Evolutionary conservation across 768 basidiomycete species (phyloP).

Genomic region (Mycena latifolia): DNA sequence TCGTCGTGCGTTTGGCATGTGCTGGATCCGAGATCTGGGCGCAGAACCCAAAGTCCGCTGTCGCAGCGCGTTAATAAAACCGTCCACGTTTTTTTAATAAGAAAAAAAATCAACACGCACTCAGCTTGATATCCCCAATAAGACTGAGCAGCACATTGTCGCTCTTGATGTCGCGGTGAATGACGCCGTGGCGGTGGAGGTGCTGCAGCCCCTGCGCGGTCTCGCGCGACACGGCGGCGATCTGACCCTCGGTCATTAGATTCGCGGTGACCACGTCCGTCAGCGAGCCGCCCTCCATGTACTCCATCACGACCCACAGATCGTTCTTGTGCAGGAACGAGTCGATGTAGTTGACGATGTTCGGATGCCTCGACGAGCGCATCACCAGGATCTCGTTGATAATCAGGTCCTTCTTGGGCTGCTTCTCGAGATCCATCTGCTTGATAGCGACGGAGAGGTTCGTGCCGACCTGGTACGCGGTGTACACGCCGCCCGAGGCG

Average conservation of each 20-base stretch:
- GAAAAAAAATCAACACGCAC: slow-evolving; percentile 63
- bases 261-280: slow-evolving; percentile 97
- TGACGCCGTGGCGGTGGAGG: slow-evolving; percentile 95
- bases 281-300: slow-evolving; percentile 96
- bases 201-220: slow-evolving; percentile 94
- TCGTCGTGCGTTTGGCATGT: slow-evolving; percentile 93
- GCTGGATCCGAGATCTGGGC: slow-evolving; percentile 94
- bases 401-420: slow-evolving; percentile 99
- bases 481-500: slow-evolving; percentile 98
- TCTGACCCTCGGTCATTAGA: slow-evolving; percentile 98
- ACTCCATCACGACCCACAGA: slow-evolving; percentile 99
- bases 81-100: background rate
- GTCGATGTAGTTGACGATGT: slow-evolving; percentile 99
- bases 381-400: slow-evolving; percentile 99
- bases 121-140: slow-evolving; percentile 97
- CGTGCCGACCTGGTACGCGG: slow-evolving; percentile 96
- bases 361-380: slow-evolving; percentile 96
- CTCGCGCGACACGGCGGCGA: slow-evolving; percentile 95
- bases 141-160: slow-evolving; percentile 96
- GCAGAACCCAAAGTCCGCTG: slow-evolving; percentile 99
- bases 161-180: slow-evolving; percentile 99
- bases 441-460: slow-evolving; percentile 98
- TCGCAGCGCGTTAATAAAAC: slow-evolving; percentile 14
- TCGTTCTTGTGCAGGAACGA: slow-evolving; percentile 98
- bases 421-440: slow-evolving; percentile 99